Evolutionary conservation across 208 protist species (phyloP).

Genomic region (Spongospora subterranea): DNA sequence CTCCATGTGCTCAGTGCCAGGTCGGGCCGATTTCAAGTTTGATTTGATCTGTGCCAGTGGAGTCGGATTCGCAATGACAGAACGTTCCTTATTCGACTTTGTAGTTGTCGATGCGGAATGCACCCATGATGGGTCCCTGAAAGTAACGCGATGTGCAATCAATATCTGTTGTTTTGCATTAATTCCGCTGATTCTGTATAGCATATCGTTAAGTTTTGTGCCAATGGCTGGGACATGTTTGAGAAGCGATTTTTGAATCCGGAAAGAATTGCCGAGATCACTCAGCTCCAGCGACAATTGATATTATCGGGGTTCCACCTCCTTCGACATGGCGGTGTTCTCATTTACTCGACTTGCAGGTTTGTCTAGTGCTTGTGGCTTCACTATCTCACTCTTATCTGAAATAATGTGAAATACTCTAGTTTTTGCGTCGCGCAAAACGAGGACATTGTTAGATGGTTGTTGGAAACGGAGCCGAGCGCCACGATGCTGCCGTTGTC

Average conservation of each 20-base stretch:
- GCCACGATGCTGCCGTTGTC: constrained; percentile 35
- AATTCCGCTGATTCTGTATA: background rate
- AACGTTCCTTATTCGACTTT: constrained; percentile 34
- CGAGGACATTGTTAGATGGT: constrained; percentile 67
- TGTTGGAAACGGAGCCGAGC: constrained; percentile 44
- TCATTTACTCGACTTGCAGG: constrained; percentile 54
- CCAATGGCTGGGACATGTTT: constrained; percentile 67
- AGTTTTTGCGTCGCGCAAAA: constrained; percentile 68
- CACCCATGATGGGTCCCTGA: constrained; percentile 71
- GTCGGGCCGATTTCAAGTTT: background rate
- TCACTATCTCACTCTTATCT: constrained; percentile 1
- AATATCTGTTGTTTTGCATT: background rate
- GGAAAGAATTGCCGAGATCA: background rate
- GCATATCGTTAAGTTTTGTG: background rate
- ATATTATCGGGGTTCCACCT: constrained; percentile 58
- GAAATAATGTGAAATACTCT: constrained; percentile 67
- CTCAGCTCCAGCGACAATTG: constrained; percentile 58
- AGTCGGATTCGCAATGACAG: background rate
- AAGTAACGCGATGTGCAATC: constrained; percentile 63
- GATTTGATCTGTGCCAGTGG: background rate
- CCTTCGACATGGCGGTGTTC: constrained; percentile 3
- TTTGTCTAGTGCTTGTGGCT: background rate
- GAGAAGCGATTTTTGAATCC: constrained; percentile 59
- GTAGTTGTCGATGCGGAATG: constrained; percentile 72
- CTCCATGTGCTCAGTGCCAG: background rate